These are phyloP conservation scores for Annulohypoxylon moriforme DNA, from an alignment of 495 filamentous ascomycete species.

Conservation along the genomic window DNA sequence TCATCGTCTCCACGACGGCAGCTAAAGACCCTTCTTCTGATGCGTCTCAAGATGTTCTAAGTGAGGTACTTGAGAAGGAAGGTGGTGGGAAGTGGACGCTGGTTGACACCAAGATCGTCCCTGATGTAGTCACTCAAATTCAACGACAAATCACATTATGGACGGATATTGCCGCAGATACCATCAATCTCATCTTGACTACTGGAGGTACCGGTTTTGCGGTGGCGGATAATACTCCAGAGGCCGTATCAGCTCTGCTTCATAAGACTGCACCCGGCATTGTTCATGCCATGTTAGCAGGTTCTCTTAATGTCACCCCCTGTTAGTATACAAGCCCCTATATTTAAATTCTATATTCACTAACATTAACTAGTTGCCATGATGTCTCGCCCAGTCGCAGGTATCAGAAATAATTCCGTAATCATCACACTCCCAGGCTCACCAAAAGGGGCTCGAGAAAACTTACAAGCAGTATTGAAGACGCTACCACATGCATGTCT, in stretches of 20 bases:
- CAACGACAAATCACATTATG: conserved; percentile 75
- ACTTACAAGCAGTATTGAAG: conserved; percentile 89
- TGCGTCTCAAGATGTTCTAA: conserved; percentile 70
- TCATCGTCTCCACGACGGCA: conserved; percentile 95
- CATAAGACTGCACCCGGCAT: conserved; percentile 90
- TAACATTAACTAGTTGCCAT: conserved; percentile 76
- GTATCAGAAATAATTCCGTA: conserved; percentile 82
- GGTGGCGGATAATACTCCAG: conserved; percentile 86
- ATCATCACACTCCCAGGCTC: conserved; percentile 94
- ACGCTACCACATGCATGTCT: conserved; percentile 92
- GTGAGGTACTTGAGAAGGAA: conserved; percentile 72
- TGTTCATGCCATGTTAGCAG: conserved; percentile 92
- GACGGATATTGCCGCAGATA: conserved; percentile 69
- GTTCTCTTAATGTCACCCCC: conserved; percentile 86
- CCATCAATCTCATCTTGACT: conserved; percentile 81
- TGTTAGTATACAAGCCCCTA: conserved; percentile 65
- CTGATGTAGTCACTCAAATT: conserved; percentile 79
- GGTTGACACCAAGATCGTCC: conserved; percentile 76
- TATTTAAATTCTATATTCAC: not conserved
- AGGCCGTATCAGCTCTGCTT: conserved; percentile 84
- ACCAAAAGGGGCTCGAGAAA: conserved; percentile 96
- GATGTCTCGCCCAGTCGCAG: conserved; percentile 95
- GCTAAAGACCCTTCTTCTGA: conserved; percentile 83
- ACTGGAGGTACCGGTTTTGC: conserved; percentile 97
- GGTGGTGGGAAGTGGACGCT: conserved; percentile 75